Evolutionary conservation across 805 yeast species (phyloP).

Genomic region (Cyberlindnera galapagoensis): DNA sequence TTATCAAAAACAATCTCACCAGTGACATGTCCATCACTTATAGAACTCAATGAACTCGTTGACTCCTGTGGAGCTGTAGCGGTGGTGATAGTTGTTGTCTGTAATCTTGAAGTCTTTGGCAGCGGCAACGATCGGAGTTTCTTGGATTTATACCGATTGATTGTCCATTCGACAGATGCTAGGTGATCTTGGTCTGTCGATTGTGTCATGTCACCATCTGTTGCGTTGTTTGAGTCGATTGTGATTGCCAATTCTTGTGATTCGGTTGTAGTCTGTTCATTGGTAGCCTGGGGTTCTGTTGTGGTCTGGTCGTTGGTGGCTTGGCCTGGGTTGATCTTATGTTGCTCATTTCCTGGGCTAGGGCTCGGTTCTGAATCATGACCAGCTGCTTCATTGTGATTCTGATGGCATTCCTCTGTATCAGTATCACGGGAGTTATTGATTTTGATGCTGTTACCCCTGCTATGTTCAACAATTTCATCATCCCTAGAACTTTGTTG

Average conservation of each 20-base stretch:
- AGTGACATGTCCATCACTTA: neutral
- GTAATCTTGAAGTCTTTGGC: conserved; percentile 1
- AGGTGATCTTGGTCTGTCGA: conserved; percentile 1
- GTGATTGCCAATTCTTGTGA: neutral
- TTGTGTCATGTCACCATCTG: neutral
- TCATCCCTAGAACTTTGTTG: neutral
- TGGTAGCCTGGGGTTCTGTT: neutral
- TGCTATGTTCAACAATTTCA: neutral
- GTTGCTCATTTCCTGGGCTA: too few species aligned
- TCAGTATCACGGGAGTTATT: conserved; percentile 2
- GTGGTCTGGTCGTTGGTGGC: neutral
- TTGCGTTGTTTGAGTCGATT: neutral
- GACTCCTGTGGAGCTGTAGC: too few species aligned
- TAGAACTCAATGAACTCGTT: neutral
- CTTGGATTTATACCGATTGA: conserved; percentile 2
- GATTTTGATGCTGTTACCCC: neutral
- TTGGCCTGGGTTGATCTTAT: too few species aligned
- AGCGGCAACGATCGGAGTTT: conserved; percentile 1
- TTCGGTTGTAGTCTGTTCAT: neutral
- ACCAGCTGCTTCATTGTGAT: neutral
- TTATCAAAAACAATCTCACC: neutral
- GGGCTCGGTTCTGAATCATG: neutral
- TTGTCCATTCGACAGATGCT: neutral
- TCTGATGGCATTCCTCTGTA: conserved; percentile 1
- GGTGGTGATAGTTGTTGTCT: too few species aligned